These are phyloP conservation scores for Pulveroboletus sp. DNA, from an alignment of 768 basidiomycete species.

Conservation along the genomic window DNA sequence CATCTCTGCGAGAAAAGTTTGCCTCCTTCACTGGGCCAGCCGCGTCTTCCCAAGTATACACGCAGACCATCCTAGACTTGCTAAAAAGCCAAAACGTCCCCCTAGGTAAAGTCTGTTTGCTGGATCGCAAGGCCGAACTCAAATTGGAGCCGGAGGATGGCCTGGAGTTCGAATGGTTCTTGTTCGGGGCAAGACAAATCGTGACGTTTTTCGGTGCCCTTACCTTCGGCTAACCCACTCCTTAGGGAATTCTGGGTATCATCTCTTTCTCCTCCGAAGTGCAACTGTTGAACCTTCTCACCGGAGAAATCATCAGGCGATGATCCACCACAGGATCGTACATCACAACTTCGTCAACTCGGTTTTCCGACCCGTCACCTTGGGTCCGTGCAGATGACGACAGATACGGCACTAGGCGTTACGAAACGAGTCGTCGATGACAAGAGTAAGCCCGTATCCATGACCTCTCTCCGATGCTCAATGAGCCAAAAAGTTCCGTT, in stretches of 20 bases:
- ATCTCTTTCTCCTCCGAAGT: background rate
- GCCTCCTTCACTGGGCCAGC: conserved; percentile 8
- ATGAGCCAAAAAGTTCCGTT: conserved; percentile 44
- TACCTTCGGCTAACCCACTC: background rate
- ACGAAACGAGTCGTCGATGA: conserved; percentile 80
- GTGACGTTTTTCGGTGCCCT: too few species aligned
- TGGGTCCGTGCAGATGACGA: conserved; percentile 94
- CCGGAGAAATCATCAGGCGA: conserved; percentile 54
- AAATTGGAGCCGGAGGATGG: conserved; percentile 74
- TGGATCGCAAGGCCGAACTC: conserved; percentile 84
- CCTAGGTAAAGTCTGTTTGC: conserved; percentile 71
- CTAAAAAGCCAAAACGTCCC: conserved; percentile 25
- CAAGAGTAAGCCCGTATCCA: conserved; percentile 41
- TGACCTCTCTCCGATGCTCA: background rate
- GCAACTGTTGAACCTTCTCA: background rate
- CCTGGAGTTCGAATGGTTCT: conserved; percentile 79
- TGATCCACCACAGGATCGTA: conserved; percentile 93
- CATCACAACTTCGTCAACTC: conserved; percentile 76
- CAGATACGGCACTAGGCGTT: conserved; percentile 92
- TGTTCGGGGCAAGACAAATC: conserved; percentile 69
- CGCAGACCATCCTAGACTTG: conserved; percentile 13
- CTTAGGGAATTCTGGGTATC: conserved; percentile 58
- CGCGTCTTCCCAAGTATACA: conserved; percentile 25
- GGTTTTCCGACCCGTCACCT: conserved; percentile 87
- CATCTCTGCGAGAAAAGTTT: conserved; percentile 40